Percentiles rank a stretch among this genome's conserved stretches.
Evolutionary conservation across 208 protist species (phyloP).

Genomic region (Leishmania turanica): DNA sequence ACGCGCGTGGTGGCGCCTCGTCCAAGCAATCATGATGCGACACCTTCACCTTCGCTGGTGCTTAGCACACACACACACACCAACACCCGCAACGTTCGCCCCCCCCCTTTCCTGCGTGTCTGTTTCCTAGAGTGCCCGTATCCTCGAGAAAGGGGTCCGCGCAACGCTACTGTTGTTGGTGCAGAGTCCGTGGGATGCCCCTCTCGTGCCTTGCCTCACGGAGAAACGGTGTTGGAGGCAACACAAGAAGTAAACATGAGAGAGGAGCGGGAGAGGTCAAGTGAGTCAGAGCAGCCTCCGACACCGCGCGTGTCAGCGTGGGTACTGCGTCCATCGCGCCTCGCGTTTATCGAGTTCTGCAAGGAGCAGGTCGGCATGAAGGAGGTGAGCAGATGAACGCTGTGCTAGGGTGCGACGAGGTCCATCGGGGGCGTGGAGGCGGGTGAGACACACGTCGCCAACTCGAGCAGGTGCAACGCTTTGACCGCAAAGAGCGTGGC

Average conservation of each 20-base stretch:
- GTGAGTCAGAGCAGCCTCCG: not conserved
- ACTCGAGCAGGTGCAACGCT: not conserved
- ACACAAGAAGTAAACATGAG: not conserved
- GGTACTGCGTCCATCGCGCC: not conserved
- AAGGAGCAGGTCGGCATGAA: not conserved
- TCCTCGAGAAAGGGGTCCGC: not conserved
- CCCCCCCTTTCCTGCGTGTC: not conserved
- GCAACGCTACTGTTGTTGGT: not conserved
- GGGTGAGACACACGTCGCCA: not conserved
- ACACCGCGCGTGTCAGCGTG: not conserved
- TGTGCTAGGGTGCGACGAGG: not conserved
- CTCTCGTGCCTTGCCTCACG: not conserved
- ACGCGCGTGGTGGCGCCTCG: not conserved
- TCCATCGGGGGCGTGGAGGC: not conserved
- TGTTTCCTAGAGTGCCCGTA: not conserved
- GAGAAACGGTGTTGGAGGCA: not conserved
- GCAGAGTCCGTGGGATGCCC: not conserved
- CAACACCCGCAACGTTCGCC: not conserved
- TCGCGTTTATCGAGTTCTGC: not conserved
- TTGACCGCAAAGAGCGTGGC: not conserved
- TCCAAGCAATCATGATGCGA: not conserved
- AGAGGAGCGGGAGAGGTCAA: not conserved
- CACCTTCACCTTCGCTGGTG: not conserved
- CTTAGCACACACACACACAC: not conserved
- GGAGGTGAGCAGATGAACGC: not conserved